Evolutionary conservation across 139 green algal species (phyloP), one percentile per base, ranked within the genome.

Genomic region (Tetradesmus obliquus): DNA sequence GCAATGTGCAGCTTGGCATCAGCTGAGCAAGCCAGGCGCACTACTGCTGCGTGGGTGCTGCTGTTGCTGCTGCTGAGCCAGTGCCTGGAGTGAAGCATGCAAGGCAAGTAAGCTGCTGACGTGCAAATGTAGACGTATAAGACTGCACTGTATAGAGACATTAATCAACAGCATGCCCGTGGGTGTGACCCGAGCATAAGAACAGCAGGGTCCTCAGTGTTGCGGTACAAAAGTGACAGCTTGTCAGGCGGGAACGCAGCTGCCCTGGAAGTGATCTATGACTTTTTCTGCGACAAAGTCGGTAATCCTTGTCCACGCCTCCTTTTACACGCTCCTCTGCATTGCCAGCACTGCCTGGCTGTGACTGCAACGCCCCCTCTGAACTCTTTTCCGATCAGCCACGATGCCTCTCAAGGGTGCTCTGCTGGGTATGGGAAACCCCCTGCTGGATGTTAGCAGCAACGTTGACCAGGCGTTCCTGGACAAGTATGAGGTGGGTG

Each of bases 381-480:
- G 66, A 76, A 76, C 66, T 5, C 66, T n/a, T 76, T 13, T 7
- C 17, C 66, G 66, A 76, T 76, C 66, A 76, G 15, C 22, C 69
- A 87, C 32, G 22, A 88, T 88, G 89, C 54, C 81, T 66, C 90
- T 96, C 22, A 92, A 94, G 72, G 94, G 97, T 12, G 86, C 91
- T 20, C 93, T 99, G 20, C 92, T 99, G 32, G 97, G 97, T 60
- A 97, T 99, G 92, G 98, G 98, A 87, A 99, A 99, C 92, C 98
- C 98, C 0, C 96, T 99, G 89, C 95, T 99, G 22, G 98, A 99
- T 90, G 97, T 99, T 19, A 97, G 94, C 2, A 96, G 96, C 4
- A 95, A 96, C 19, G 97, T 99, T 0, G 95, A 98, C 62, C 87
- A 97, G 81, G 94, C 90, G 0, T 97, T 99, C 66, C 92, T 99